Percentiles rank a stretch among this genome's conserved stretches.
phyloP scores from a whole-genome alignment of 1,139 yeast genomes.

The Pichia cactophila region DNA sequence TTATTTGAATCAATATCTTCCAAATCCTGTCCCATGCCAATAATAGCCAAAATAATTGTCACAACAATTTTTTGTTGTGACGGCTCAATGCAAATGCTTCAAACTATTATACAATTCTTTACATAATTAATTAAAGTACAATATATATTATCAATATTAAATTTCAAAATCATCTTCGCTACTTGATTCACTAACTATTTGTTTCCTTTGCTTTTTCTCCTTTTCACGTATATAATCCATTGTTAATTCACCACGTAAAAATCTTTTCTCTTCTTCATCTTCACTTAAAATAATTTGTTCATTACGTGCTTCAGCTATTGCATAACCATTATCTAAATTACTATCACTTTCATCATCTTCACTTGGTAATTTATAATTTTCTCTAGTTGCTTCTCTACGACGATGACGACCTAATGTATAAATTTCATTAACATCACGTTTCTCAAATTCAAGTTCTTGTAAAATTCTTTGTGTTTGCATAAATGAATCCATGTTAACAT shows the following conservation, averaged over 20 bases:
- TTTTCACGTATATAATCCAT: slow-evolving; percentile 10
- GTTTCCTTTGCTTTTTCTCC: slow-evolving; percentile 1
- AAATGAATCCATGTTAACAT: not conserved
- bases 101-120: not conserved
- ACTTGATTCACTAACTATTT: slow-evolving; percentile 2
- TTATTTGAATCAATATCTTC: not conserved
- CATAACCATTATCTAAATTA: slow-evolving; percentile 12
- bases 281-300: slow-evolving; percentile 17
- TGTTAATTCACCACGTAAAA: slow-evolving; percentile 14
- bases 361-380: slow-evolving; percentile 12
- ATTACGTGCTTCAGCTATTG: slow-evolving; percentile 14
- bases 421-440: slow-evolving; percentile 8
- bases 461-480: slow-evolving; percentile 7
- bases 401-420: slow-evolving; percentile 2
- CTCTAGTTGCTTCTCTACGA: slow-evolving; percentile 15
- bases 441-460: slow-evolving; percentile 13
- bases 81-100: not conserved
- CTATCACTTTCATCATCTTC: slow-evolving; percentile 6
- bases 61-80: not conserved
- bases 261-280: slow-evolving; percentile 15
- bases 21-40: not conserved
- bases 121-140: not conserved
- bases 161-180: slow-evolving; percentile 6
- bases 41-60: not conserved
- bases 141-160: not conserved